These are phyloP conservation scores for Austroboletus eburneus DNA, from an alignment of 768 basidiomycete genomes.

Conservation along the genomic window DNA sequence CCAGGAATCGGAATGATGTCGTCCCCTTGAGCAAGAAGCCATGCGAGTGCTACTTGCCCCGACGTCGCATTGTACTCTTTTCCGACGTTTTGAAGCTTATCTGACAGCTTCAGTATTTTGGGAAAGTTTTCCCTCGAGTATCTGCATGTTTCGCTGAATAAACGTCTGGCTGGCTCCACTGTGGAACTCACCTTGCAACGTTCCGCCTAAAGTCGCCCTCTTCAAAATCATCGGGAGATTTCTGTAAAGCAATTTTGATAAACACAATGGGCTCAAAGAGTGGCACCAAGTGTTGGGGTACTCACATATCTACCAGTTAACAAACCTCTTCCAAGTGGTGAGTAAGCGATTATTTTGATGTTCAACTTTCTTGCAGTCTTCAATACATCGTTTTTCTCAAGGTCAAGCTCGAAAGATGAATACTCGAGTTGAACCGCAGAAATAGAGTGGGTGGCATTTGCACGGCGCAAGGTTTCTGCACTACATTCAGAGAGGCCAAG, in stretches of 20 bases:
- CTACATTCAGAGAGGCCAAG: slow-evolving; percentile 53
- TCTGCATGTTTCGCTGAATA: slow-evolving; percentile 7
- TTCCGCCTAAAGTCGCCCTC: slow-evolving; percentile 21
- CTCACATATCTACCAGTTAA: slow-evolving; percentile 43
- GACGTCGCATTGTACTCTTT: slow-evolving; percentile 31
- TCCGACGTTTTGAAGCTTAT: slow-evolving; percentile 32
- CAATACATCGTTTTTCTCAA: slow-evolving; percentile 43
- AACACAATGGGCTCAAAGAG: neutral
- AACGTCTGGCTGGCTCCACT: slow-evolving; percentile 6
- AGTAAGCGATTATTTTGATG: slow-evolving; percentile 47
- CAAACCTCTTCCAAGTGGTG: slow-evolving; percentile 51
- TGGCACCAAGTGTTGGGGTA: neutral
- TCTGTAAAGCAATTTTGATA: slow-evolving; percentile 11
- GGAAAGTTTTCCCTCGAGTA: slow-evolving; percentile 43
- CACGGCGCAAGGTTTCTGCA: slow-evolving; percentile 44
- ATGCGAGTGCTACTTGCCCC: slow-evolving; percentile 40
- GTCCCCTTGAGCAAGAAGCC: slow-evolving; percentile 36
- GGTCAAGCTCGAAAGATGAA: slow-evolving; percentile 45
- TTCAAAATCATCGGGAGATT: slow-evolving; percentile 32
- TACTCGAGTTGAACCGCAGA: slow-evolving; percentile 49
- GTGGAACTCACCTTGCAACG: slow-evolving; percentile 24
- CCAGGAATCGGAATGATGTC: slow-evolving; percentile 41
- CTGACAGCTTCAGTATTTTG: slow-evolving; percentile 37
- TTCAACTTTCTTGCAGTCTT: slow-evolving; percentile 46
- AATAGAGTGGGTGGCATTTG: slow-evolving; percentile 48